phyloP scores from a whole-genome alignment of 192 early-diverging fungal genomes.

The Linnemannia schmuckeri region DNA sequence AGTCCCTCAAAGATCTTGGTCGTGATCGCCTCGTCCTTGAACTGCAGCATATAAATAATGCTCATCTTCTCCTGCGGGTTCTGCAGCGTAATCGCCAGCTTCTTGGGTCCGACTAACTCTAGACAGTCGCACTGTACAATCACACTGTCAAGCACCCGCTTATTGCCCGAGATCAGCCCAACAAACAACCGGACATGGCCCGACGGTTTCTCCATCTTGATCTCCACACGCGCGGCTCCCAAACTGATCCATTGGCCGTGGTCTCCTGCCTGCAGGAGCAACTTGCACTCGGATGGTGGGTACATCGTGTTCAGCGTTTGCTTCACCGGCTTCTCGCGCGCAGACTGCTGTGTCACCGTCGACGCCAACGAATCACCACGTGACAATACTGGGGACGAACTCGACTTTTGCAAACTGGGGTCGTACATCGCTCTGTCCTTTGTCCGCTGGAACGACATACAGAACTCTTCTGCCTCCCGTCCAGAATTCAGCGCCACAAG shows the following conservation, averaged over 20 bases:
- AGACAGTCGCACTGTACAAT: conserved; percentile 65
- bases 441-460: conserved; percentile 48
- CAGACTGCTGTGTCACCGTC: conserved; percentile 26
- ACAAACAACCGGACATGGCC: conserved; percentile 64
- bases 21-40: conserved; percentile 65
- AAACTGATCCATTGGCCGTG: conserved; percentile 65
- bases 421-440: conserved; percentile 56
- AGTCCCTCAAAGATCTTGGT: conserved; percentile 63
- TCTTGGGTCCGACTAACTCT: conserved; percentile 58
- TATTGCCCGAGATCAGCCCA: conserved; percentile 57
- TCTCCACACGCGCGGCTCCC: conserved; percentile 59
- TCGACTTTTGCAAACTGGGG: conserved; percentile 28
- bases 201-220: conserved; percentile 64
- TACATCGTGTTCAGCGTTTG: conserved; percentile 48
- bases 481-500: conserved; percentile 54
- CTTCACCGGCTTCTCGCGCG: conserved; percentile 34
- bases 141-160: conserved; percentile 56
- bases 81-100: conserved; percentile 63
- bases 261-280: conserved; percentile 66
- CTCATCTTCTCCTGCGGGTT: conserved; percentile 59
- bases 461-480: conserved; percentile 55
- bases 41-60: conserved; percentile 68
- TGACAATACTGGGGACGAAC: conserved; percentile 32
- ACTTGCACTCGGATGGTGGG: conserved; percentile 57
- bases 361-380: conserved; percentile 49